Percentiles rank a stretch among this genome's conserved stretches.
Evolutionary conservation across 2,329 filamentous ascomycete genomes (phyloP).

Genomic region (Ascocoryne sarcoides): DNA sequence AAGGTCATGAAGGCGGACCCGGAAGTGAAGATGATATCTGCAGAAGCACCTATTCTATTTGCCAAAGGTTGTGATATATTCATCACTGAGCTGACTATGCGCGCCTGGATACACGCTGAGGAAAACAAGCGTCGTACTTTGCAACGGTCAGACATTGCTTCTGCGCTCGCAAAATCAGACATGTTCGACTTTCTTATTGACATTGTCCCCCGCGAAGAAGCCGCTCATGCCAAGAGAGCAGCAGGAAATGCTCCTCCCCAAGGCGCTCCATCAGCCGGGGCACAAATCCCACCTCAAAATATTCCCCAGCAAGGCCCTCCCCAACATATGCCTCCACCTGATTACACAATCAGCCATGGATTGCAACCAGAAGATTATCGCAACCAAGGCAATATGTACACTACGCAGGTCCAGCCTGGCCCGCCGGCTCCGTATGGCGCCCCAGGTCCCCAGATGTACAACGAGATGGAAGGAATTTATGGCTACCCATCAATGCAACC

Average conservation of each 20-base stretch:
- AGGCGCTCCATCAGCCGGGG: conserved; percentile 39
- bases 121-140: conserved; percentile 96
- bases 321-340: conserved; percentile 48
- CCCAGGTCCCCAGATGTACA: conserved; percentile 67
- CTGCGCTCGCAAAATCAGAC: conserved; percentile 90
- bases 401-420: conserved; percentile 58
- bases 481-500: conserved; percentile 70
- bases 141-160: conserved; percentile 93
- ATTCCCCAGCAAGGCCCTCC: conserved; percentile 35
- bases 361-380: conserved; percentile 69
- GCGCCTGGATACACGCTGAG: conserved; percentile 97
- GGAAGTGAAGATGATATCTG: conserved; percentile 99
- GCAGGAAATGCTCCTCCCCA: conserved; percentile 34
- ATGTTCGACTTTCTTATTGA: conserved; percentile 99
- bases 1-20: conserved; percentile 99
- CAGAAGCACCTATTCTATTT: conserved; percentile 94
- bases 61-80: conserved; percentile 99
- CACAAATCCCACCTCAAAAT: conserved; percentile 45
- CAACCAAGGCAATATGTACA: conserved; percentile 71
- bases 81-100: conserved; percentile 98
- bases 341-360: conserved; percentile 54
- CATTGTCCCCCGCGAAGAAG: conserved; percentile 94
- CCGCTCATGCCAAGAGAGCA: conserved; percentile 73
- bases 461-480: conserved; percentile 79
- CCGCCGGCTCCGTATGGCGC: conserved; percentile 66